phyloP scores from a whole-genome alignment of 2,329 filamentous ascomycete species.

The Venturiaceae sp. region DNA sequence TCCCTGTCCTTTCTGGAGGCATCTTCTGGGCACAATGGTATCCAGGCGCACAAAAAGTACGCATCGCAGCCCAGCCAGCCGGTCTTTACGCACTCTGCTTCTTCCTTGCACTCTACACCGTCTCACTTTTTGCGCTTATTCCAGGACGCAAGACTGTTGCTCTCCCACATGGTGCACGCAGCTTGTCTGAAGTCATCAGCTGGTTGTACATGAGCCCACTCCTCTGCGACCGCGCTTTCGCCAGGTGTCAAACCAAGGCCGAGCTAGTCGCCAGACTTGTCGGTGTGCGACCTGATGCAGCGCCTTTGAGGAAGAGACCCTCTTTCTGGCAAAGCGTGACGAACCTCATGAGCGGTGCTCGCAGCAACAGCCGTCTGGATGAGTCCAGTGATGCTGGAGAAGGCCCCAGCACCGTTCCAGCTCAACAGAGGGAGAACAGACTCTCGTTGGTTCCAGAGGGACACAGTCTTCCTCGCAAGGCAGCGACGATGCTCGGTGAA shows the following conservation, averaged over 20 bases:
- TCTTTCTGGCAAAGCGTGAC: constrained; percentile 5
- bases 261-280: constrained; percentile 64
- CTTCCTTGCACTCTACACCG: constrained; percentile 59
- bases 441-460: neutral
- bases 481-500: neutral
- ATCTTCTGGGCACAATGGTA: constrained; percentile 65
- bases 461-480: neutral
- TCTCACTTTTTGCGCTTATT: constrained; percentile 48
- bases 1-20: constrained; percentile 60
- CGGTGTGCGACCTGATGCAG: constrained; percentile 21
- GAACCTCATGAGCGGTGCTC: neutral
- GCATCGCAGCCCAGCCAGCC: constrained; percentile 61
- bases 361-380: neutral
- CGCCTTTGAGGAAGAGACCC: constrained; percentile 16
- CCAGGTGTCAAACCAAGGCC: constrained; percentile 53
- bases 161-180: constrained; percentile 64
- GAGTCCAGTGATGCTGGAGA: neutral
- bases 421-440: neutral
- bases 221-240: constrained; percentile 63
- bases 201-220: constrained; percentile 68
- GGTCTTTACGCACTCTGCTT: constrained; percentile 65
- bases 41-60: constrained; percentile 35
- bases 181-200: constrained; percentile 65
- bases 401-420: neutral
- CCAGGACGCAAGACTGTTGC: constrained; percentile 51